Evolutionary conservation across 176 grass and related monocot genomes (phyloP).

Genomic region (Carex kokanica): DNA sequence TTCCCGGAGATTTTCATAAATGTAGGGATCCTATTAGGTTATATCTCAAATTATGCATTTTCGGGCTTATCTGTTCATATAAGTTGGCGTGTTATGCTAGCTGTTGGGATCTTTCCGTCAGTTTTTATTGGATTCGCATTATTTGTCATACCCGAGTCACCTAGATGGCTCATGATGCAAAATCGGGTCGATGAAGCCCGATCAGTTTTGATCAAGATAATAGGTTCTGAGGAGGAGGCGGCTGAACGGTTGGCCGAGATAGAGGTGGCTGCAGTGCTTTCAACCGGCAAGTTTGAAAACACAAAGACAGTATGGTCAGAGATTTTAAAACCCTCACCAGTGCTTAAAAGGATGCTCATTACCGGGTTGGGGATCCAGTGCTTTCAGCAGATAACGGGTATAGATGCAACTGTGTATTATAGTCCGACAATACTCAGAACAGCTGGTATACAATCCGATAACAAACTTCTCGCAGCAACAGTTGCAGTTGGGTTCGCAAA

Average conservation of each 20-base stretch:
- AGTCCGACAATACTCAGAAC: slow-evolving; percentile 51
- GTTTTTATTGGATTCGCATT: slow-evolving; percentile 64
- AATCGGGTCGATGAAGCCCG: slow-evolving; percentile 44
- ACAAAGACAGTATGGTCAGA: slow-evolving; percentile 57
- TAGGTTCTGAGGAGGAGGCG: slow-evolving; percentile 43
- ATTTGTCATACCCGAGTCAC: slow-evolving; percentile 72
- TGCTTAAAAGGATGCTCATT: slow-evolving; percentile 51
- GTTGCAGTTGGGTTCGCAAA: slow-evolving; percentile 59
- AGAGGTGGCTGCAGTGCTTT: slow-evolving; percentile 34
- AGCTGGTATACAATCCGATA: slow-evolving; percentile 58
- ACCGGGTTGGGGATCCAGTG: slow-evolving; percentile 54
- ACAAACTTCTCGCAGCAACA: slow-evolving; percentile 54
- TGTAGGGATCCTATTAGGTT: slow-evolving; percentile 75
- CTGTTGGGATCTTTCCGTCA: slow-evolving; percentile 72
- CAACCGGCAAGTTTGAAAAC: slow-evolving; percentile 23
- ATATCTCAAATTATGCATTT: slow-evolving; percentile 80
- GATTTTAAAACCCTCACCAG: slow-evolving; percentile 48
- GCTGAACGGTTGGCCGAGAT: slow-evolving; percentile 57
- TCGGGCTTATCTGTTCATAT: slow-evolving; percentile 62
- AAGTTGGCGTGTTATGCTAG: slow-evolving; percentile 85
- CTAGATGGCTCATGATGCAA: slow-evolving; percentile 71
- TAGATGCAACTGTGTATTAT: slow-evolving; percentile 69
- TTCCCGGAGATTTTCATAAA: slow-evolving; percentile 95
- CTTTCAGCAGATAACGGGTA: slow-evolving; percentile 65
- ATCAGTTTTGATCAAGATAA: slow-evolving; percentile 49